Conservation (phyloP, 805 yeast species). For the Schwanniomyces vanrijiae region DNA sequence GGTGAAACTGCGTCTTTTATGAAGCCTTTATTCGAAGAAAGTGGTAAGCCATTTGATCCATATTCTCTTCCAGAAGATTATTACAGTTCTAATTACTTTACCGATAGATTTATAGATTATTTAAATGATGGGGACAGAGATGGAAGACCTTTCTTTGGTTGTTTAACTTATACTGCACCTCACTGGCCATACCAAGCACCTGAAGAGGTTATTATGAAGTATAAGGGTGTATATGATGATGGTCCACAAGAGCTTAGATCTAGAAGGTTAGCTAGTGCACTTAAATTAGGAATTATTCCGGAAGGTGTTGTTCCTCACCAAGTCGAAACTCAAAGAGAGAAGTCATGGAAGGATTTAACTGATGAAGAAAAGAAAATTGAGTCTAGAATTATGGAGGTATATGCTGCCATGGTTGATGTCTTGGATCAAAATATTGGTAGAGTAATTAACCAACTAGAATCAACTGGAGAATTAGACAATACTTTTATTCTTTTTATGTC, state of each 20-base stretch:
- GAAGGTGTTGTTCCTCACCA: conserved; percentile 45
- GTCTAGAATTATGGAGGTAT: conserved; percentile 51
- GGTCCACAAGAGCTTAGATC: conserved; percentile 49
- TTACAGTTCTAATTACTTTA: conserved; percentile 46
- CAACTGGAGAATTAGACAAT: conserved; percentile 48
- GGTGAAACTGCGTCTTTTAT: conserved; percentile 32
- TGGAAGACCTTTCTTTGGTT: conserved; percentile 54
- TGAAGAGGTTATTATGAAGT: conserved; percentile 43
- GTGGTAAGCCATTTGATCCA: conserved; percentile 36
- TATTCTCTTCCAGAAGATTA: conserved; percentile 46
- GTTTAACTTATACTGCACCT: conserved; percentile 61
- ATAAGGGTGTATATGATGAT: conserved; percentile 45
- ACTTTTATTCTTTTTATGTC: conserved; percentile 60
- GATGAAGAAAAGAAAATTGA: conserved; percentile 36
- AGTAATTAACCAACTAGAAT: conserved; percentile 42
- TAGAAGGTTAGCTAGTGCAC: conserved; percentile 39
- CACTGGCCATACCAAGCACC: conserved; percentile 72
- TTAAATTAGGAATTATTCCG: conserved; percentile 46
- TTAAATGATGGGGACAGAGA: conserved; percentile 27
- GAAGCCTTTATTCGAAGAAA: conserved; percentile 40
- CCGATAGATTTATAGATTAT: conserved; percentile 42
- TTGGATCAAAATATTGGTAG: conserved; percentile 54
- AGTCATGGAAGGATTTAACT: conserved; percentile 44
- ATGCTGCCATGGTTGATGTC: conserved; percentile 65
- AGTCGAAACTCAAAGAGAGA: conserved; percentile 40